Evolutionary conservation across 2,329 filamentous ascomycete species (phyloP), one percentile per base, ranked within the genome.

Genomic region (Pseudocercospora eumusae): DNA sequence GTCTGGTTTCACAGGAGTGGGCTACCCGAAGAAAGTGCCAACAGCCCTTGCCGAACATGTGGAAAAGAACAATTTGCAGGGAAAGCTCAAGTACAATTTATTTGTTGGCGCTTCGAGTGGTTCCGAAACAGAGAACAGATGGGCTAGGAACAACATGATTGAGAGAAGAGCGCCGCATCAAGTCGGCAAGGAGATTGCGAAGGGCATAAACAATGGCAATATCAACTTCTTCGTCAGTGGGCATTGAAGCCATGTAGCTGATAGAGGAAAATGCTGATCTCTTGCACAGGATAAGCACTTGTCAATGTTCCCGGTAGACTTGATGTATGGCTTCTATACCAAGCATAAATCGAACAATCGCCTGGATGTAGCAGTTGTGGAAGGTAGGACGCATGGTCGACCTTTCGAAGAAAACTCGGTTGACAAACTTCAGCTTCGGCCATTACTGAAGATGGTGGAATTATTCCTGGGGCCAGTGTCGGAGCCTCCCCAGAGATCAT

Each of bases 81-180:
- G 92, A 60, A 81, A 96, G 82, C 81, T 96, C 69, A 90, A 90
- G 72, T 96, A 96, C 82, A 88, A 86, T 61, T 84, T 96, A 18
- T 96, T 96, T 69, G 92, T 96, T 9, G 92, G 92, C 57, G 92
- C 92, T n/a, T 93, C 90, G 4, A 92, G 90, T 15, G 92, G 92
- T 40, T 89, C 91, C 18, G 92, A 95, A 79, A 96, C 92, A 0
- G 92, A 96, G 81, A 95, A 95, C 77, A 84, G 92, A 76, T 96
- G 92, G 92, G 92, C 92, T n/a, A 78, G 81, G 4, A 81, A 93
- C 66, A 88, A 96, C 78, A 96, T 96, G 92, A 96, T 96, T 71
- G 88, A 93, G 79, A 84, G 91, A 61, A 85, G 92, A 60, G 85
- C 86, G 69, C 92, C 92, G 60, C 92, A 96, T 79, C 92, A 96